Evolutionary conservation across 2,329 filamentous ascomycete genomes (phyloP), one percentile per base, ranked within the genome.

Genomic region (Ceratocystis colombiana): DNA sequence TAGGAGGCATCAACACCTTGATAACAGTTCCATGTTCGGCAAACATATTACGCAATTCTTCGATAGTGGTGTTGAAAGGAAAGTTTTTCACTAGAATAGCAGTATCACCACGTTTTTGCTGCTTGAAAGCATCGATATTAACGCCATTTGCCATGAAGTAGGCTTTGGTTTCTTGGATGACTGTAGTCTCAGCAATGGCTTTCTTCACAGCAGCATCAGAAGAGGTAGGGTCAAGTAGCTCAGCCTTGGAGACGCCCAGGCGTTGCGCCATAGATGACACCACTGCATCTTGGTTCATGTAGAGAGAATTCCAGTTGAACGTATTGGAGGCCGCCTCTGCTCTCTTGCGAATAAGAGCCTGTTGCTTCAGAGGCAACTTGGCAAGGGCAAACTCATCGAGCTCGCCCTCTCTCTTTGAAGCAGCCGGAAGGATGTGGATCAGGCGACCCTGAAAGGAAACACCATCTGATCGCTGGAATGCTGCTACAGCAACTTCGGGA

Each of bases 231-330:
- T 99, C 93, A 59, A 99, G 81, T 67, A 99, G 77, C 71, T 96
- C 91, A 10, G 90, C 87, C 78, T 99, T 99, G 66, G 88, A 88
- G 67, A 99, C 84, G 61, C 93, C 92, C 67, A 99, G 81, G 65
- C 92, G 88, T 73, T 87, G 85, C 61, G 94, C 90, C 68, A 96
- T 85, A 5, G 92, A 95, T 62, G 89, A 86, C 76, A 96, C 92
- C 64, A 99, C 91, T 63, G 94, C 90, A 78, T 99, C 92, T 77
- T 90, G 88, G 76, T 88, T 96, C 89, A 99, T 95, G 76, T 94
- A 99, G n/a, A 99, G 80, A n/a, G 92, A 93, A 78, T 99, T 99
- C 94, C 94, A 99, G 74, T 93, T 96, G 77, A 97, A 97, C 1
- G 84, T 85, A 62, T 83, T 85, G 37, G 86, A 87, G 7, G 88